Evolutionary conservation across 495 filamentous ascomycete species (phyloP), one percentile per base, ranked within the genome.

Genomic region (Neurospora sp.): DNA sequence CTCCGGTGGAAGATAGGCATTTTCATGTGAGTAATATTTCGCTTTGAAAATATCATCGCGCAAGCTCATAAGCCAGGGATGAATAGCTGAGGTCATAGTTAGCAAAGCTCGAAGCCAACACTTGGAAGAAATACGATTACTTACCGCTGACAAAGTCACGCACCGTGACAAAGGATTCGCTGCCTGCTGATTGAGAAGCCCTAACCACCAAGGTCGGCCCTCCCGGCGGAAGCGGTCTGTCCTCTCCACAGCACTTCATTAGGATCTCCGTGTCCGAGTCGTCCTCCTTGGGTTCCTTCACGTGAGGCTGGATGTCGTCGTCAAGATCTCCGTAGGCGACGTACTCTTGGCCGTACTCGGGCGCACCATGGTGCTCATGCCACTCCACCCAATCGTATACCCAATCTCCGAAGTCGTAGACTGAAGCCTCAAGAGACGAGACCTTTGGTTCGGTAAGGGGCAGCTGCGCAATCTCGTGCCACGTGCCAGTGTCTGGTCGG

Each of bases 401-500:
- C 75, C 75, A 78, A 5, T 69, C n/a, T 9, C 73, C 37, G 22
- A 77, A 68, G 18, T 77, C 70, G 46, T 68, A 40, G 7, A 75
- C 35, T 38, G 41, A 59, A 42, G 41, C 75, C 38, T 53, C 69
- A 35, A 78, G 35, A 75, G 77, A 78, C 40, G 77, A 78, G 68
- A 75, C 12, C 40, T 75, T 78, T 53, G 75, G 77, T 42, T 78
- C 75, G 39, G 75, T 72, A 1, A 78, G n/a, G 7, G 75, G 73
- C 68, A 70, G 44, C 40, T 75, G 70, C 35, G 77, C 42, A 48
- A 77, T 71, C n/a, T 72, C 59, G 40, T 78, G 77, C 76, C 76
- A 78, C 22, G 42, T 72, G 70, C 74, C 74, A 16, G 69, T 40
- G 38, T 44, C 53, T 61, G 31, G 38, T 14, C 40, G 8, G 69